Evolutionary conservation across 176 grass and related monocot species (phyloP).

Genomic region (Lolium rigidum): DNA sequence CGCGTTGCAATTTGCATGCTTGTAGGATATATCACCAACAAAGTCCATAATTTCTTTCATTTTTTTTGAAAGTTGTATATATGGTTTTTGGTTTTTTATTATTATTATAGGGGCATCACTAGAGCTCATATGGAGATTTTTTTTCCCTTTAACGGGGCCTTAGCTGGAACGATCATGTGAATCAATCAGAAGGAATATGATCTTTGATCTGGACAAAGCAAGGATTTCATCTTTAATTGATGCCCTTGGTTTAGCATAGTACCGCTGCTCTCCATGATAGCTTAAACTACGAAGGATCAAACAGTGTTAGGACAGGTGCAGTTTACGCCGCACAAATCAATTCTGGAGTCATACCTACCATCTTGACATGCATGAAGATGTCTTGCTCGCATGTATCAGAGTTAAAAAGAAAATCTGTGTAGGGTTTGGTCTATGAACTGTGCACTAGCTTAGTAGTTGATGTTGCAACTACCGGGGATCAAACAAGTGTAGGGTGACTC

Average conservation of each 20-base stretch:
- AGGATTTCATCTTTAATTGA: constrained; percentile 39
- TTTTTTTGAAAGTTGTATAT: too few relatives aligned
- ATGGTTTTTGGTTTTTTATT: too few relatives aligned
- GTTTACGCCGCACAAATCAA: constrained; percentile 19
- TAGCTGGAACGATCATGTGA: constrained; percentile 27
- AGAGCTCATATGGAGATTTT: too few relatives aligned
- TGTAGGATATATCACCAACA: too few relatives aligned
- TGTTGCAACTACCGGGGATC: constrained; percentile 39
- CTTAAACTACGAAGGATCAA: constrained; percentile 5
- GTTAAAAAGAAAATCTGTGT: constrained; percentile 11
- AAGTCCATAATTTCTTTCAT: too few relatives aligned
- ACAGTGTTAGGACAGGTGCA: constrained; percentile 38
- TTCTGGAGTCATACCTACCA: constrained; percentile 40
- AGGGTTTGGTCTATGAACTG: constrained; percentile 10
- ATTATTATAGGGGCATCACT: too few relatives aligned
- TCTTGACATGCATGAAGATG: constrained; percentile 16
- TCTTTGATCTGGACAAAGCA: constrained; percentile 41
- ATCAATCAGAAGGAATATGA: constrained; percentile 45
- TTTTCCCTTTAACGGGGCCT: too few relatives aligned
- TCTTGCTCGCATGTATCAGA: constrained; percentile 38
- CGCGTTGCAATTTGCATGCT: too few relatives aligned
- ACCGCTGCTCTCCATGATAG: constrained; percentile 6
- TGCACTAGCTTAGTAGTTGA: constrained; percentile 35
- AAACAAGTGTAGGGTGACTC: constrained; percentile 15
- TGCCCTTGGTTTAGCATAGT: constrained; percentile 4